phyloP scores from a whole-genome alignment of 495 filamentous ascomycete species.

The Penicillium flavigenum region DNA sequence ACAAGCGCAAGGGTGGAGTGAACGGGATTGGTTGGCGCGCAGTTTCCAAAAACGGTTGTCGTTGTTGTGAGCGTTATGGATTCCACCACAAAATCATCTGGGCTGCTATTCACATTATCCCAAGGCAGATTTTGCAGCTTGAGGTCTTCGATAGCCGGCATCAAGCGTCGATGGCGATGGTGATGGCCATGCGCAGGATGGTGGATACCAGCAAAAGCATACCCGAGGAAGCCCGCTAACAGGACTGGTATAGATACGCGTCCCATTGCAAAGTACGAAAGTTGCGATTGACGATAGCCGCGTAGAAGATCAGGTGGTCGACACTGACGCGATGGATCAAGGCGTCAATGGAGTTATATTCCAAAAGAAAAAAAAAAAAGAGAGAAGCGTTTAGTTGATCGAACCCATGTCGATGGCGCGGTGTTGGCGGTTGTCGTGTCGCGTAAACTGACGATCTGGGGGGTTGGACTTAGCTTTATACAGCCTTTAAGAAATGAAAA shows the following conservation, averaged over 20 bases:
- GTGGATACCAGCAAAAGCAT: conserved; percentile 29
- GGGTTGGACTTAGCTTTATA: conserved; percentile 23
- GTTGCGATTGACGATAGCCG: background rate
- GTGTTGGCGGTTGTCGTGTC: conserved; percentile 13
- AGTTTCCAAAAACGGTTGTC: conserved; percentile 27
- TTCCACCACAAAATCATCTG: conserved; percentile 22
- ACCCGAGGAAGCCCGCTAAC: conserved; percentile 19
- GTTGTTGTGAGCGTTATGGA: conserved; percentile 32
- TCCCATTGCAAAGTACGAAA: conserved; percentile 27
- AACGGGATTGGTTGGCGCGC: conserved; percentile 17
- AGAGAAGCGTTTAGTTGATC: conserved; percentile 1
- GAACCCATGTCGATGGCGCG: conserved; percentile 5
- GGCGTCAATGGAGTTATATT: background rate
- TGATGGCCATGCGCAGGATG: conserved; percentile 19
- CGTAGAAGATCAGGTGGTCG: background rate
- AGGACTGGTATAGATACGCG: conserved; percentile 24
- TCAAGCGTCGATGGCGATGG: conserved; percentile 18
- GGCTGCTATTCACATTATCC: conserved; percentile 10
- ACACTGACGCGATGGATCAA: background rate
- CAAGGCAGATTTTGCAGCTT: conserved; percentile 13
- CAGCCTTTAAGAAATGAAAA: conserved; percentile 2
- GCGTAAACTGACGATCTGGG: conserved; percentile 5
- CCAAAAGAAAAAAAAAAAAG: background rate
- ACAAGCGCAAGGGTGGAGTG: conserved; percentile 19
- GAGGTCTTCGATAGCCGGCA: conserved; percentile 8